These are phyloP conservation scores for Thuja plicata DNA, from an alignment of 83 land plant species.

Conservation along the genomic window DNA sequence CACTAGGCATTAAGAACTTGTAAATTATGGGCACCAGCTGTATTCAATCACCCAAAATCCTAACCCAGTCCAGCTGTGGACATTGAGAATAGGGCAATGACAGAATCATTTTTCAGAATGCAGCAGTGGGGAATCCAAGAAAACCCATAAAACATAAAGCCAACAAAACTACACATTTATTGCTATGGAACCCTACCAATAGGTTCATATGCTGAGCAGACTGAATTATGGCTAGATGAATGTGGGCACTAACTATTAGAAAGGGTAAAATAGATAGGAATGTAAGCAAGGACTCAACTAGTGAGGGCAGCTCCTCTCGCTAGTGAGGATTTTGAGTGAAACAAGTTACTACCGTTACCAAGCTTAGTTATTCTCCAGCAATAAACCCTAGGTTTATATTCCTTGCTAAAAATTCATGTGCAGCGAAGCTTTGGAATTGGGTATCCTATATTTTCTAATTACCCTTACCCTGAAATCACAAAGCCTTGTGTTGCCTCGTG, in stretches of 20 bases:
- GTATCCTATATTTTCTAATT: neutral
- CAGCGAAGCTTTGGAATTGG: neutral
- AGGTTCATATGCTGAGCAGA: neutral
- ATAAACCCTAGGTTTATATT: too few relatives aligned
- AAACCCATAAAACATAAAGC: neutral
- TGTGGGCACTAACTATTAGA: neutral
- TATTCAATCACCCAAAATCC: slow-evolving; percentile 6
- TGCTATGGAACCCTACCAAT: neutral
- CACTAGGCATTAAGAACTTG: neutral
- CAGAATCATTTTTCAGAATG: slow-evolving; percentile 7
- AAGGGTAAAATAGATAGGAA: neutral
- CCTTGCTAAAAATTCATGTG: neutral
- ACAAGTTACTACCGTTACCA: neutral
- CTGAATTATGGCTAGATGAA: neutral
- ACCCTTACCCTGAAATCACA: neutral
- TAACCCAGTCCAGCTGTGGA: slow-evolving; percentile 5
- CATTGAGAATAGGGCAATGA: slow-evolving; percentile 10
- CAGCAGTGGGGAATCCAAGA: slow-evolving; percentile 7
- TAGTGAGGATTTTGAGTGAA: neutral
- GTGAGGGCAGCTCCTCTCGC: neutral
- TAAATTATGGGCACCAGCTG: slow-evolving; percentile 6
- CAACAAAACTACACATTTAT: slow-evolving; percentile 8
- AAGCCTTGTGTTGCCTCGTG: neutral
- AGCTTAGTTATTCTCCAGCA: neutral
- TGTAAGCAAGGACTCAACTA: neutral